Percentiles rank a stretch among this genome's conserved stretches.
Evolutionary conservation across 2,329 filamentous ascomycete species (phyloP).

Genomic region (Xylaria sp.): DNA sequence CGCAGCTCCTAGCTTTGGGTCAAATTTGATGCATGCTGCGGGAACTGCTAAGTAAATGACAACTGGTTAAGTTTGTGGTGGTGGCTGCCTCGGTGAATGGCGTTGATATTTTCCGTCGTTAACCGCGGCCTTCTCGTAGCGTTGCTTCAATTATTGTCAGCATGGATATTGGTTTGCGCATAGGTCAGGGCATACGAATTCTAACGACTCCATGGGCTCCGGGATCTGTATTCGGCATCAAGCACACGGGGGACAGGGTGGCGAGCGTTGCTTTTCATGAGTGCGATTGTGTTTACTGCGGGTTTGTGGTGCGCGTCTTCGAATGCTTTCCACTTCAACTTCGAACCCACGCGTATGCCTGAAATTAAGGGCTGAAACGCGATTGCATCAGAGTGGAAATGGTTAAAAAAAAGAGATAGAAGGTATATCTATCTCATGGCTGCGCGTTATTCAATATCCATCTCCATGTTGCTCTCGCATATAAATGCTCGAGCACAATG

Average conservation of each 20-base stretch:
- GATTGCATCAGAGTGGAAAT: background rate
- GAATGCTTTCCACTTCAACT: background rate
- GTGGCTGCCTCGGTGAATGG: too few species aligned
- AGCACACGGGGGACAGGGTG: background rate
- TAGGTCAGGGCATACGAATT: constrained; percentile 1
- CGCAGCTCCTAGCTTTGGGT: constrained; percentile 41
- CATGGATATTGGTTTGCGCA: constrained; percentile 16
- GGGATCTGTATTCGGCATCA: background rate
- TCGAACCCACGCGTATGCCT: background rate
- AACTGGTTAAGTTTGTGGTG: too few species aligned
- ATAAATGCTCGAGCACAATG: background rate
- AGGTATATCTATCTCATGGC: background rate
- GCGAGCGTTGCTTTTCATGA: constrained; percentile 1
- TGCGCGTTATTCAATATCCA: background rate
- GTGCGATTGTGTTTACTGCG: background rate
- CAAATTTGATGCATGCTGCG: constrained; percentile 18
- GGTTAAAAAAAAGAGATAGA: background rate
- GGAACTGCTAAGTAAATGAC: constrained; percentile 13
- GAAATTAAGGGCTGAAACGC: background rate
- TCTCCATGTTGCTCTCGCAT: background rate
- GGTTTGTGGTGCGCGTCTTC: background rate
- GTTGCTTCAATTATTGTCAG: constrained; percentile 7
- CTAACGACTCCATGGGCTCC: background rate
- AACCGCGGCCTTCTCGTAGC: background rate
- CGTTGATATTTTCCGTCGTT: background rate